Percentiles rank a stretch among this genome's conserved stretches.
These are phyloP conservation scores for Dryas octopetala DNA, from an alignment of 306 rosid species.

Conservation along the genomic window DNA sequence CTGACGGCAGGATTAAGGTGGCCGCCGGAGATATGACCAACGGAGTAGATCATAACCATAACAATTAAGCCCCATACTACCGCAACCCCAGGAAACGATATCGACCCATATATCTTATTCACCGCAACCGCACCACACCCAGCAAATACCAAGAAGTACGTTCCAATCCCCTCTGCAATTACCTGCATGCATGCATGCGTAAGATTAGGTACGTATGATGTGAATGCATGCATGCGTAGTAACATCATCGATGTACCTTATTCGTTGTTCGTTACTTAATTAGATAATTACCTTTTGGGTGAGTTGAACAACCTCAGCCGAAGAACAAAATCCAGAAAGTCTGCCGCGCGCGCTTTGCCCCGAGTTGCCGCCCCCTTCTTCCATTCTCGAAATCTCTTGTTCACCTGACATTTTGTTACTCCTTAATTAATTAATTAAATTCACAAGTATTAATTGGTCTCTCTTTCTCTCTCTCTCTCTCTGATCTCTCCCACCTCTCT, in stretches of 20 bases:
- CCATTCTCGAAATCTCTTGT: slow-evolving; percentile 24
- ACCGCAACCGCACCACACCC: slow-evolving; percentile 54
- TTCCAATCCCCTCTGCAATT: slow-evolving; percentile 63
- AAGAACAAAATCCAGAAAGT: slow-evolving; percentile 22
- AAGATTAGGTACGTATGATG: too few species aligned
- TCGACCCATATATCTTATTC: slow-evolving; percentile 36
- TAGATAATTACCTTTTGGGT: slow-evolving; percentile 46
- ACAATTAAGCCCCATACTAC: slow-evolving; percentile 49
- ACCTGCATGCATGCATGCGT: slow-evolving; percentile 30
- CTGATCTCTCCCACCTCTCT: neutral
- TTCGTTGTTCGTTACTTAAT: too few species aligned
- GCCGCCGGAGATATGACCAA: slow-evolving; percentile 69
- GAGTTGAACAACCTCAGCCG: slow-evolving; percentile 34
- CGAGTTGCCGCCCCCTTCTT: slow-evolving; percentile 27
- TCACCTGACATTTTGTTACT: slow-evolving; percentile 31
- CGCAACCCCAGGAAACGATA: slow-evolving; percentile 60
- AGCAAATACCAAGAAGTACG: slow-evolving; percentile 55
- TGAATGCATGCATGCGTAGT: too few species aligned
- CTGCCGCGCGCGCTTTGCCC: too few species aligned
- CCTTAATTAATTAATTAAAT: neutral
- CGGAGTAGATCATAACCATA: slow-evolving; percentile 50
- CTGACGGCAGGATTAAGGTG: slow-evolving; percentile 70
- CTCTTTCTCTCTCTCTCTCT: too few species aligned
- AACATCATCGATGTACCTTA: too few species aligned
- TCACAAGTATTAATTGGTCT: neutral